Base-by-base conservation (phyloP, 1,284 basidiomycete genomes). In the Ustilago cynodontis region DNA sequence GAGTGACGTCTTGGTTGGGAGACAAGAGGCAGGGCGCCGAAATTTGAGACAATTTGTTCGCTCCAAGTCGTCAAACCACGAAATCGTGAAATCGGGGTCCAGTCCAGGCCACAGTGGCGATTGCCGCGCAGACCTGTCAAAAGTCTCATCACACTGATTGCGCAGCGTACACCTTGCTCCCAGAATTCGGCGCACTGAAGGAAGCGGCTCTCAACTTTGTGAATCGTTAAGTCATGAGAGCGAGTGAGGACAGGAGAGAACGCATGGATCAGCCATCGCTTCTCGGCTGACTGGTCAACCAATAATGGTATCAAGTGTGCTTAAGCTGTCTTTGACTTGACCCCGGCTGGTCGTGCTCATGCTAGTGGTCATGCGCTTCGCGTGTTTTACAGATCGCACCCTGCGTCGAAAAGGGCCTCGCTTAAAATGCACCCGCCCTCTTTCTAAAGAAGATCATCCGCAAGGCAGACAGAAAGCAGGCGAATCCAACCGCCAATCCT, bases 331-430 rank as follows among this genome's bases (percentile, higher is more conserved):
- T 41, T 41, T 5, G 39, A 4, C 39, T 41, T 41, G 7, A 14
- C 39, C 39, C 39, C 39, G 13, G 39, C n/a, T 8, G 39, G 6
- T 41, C 7, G 4, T 41, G 39, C 39, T 41, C 7, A 11, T 45
- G 43, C 43, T 45, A 5, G 43, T 20, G 43, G 18, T 45, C 43
- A n/a, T 45, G 43, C 16, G 43, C 4, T 43, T 20, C 58, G 58
- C 49, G 47, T 28, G 58, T 59, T 20, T 16, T n/a, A n/a, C n/a
- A 51, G 58, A 59, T 59, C 58, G 58, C 31, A 51, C 58, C 58
- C 58, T 59, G 58, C 58, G 58, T 59, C 56, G 47, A 37, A 49
- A 26, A 33, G 14, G 28, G 28, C 26, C 7, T 58, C 43, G 26
- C 37, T 29, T 29, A 45, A 26, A 6, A 33, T 33, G n/a, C n/a